Evolutionary conservation across 1,284 basidiomycete genomes (phyloP), one percentile per base, ranked within the genome.

Genomic region (Trichosporon sp.): DNA sequence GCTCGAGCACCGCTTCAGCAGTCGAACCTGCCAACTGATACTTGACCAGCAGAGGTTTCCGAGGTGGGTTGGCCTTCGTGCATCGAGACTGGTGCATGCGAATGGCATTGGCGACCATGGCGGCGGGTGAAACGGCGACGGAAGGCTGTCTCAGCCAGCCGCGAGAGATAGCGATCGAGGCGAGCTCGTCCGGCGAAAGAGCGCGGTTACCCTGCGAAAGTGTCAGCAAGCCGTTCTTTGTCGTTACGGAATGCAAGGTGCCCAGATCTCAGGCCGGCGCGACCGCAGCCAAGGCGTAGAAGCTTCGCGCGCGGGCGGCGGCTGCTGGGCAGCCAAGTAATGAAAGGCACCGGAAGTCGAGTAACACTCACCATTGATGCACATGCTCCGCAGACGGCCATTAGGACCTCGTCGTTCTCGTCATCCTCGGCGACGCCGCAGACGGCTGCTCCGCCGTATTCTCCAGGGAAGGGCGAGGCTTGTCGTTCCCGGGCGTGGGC

Each of bases 71-170:
- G 0, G 72, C 37, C 52, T 70, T 69, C 32, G 73, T 64, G 56
- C 73, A 75, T 19, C 75, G 74, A 46, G 74, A 74, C 60, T 71
- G 67, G 64, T 80, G 78, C 31, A 73, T 69, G 23, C 78, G 77
- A 33, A 80, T 77, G 31, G 75, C 70, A 37, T 73, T 74, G 56
- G 73, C 71, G 65, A 80, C 75, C 64, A 75, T 68, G 7, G 72
- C 70, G 3, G 72, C 59, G 3, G 75, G 76, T 33, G 73, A 70
- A 36, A 77, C 71, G 29, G 76, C 77, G 27, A 75, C 75, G 14
- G 74, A 75, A 34, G 78, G 76, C 7, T 73, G 74, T 57, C 77
- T 71, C n/a, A 79, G 66, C 78, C 78, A 78, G 5, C 75, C 75
- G 57, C 74, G 69, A 1, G 73, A 70, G 33, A 75, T 73, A 25